phyloP scores from a whole-genome alignment of 306 rosid genomes.

The Cicer yamashitae region DNA sequence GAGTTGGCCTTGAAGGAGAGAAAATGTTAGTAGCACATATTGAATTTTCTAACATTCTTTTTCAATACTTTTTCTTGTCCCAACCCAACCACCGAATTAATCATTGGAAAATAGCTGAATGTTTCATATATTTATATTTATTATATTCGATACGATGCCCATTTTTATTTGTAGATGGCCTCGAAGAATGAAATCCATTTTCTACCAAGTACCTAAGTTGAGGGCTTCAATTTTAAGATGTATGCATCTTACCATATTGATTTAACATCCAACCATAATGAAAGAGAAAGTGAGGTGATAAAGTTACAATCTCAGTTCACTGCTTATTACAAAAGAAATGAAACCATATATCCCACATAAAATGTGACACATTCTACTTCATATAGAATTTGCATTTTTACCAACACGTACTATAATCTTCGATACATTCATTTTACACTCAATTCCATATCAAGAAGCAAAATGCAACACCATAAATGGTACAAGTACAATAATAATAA shows the following conservation, averaged over 20 bases:
- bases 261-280: conserved; percentile 33
- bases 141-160: neutral
- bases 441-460: neutral
- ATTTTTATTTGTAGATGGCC: neutral
- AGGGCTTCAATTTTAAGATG: conserved; percentile 14
- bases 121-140: neutral
- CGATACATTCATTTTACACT: conserved; percentile 27
- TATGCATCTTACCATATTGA: conserved; percentile 41
- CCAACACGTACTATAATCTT: neutral
- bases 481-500: conserved; percentile 24
- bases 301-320: conserved; percentile 12
- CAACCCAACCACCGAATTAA: too few species aligned
- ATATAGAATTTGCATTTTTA: conserved; percentile 1
- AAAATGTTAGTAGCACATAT: too few species aligned
- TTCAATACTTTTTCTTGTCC: too few species aligned
- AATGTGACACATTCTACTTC: conserved; percentile 20
- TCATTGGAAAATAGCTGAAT: neutral
- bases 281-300: conserved; percentile 15
- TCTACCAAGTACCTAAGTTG: neutral
- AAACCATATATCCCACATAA: conserved; percentile 11
- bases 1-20: too few species aligned
- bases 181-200: conserved; percentile 7
- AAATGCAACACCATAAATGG: conserved; percentile 17
- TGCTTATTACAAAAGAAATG: conserved; percentile 5
- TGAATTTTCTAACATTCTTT: too few species aligned